phyloP scores from a whole-genome alignment of 441 rosid genomes.

The Euphorbia schlechtendalii region DNA sequence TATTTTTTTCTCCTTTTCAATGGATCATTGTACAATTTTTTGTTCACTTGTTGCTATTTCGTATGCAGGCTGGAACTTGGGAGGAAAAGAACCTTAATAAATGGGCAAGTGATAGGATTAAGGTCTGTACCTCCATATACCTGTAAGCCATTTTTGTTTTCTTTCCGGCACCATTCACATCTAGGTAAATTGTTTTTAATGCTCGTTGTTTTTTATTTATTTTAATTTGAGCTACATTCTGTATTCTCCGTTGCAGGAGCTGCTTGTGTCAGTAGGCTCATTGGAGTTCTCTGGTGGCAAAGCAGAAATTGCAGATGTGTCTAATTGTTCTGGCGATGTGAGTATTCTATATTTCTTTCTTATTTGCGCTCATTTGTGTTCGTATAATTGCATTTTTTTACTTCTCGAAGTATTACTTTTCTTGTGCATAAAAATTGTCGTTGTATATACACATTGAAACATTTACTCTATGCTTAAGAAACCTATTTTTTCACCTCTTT shows the following conservation, averaged over 20 bases:
- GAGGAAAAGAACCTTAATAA: conserved; percentile 75
- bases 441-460: neutral
- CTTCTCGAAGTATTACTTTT: neutral
- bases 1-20: neutral
- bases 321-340: conserved; percentile 73
- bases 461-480: neutral
- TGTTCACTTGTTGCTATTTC: neutral
- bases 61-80: conserved; percentile 77
- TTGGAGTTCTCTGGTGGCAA: conserved; percentile 63
- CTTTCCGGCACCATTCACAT: neutral
- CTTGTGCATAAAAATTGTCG: neutral
- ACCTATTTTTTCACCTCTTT: neutral
- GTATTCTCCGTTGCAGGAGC: conserved; percentile 42
- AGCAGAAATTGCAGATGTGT: conserved; percentile 65
- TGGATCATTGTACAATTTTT: neutral
- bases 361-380: too few relatives aligned
- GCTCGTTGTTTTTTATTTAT: too few relatives aligned
- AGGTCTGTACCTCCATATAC: conserved; percentile 33
- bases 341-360: conserved; percentile 22
- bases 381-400: too few relatives aligned
- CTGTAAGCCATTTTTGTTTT: conserved; percentile 11
- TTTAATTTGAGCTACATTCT: neutral
- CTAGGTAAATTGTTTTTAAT: neutral
- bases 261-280: conserved; percentile 49
- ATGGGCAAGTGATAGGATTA: conserved; percentile 75